A percentile compares a stretch with the other conserved stretches of the same genome.
phyloP scores from a whole-genome alignment of 768 basidiomycete genomes.

The Mycena metata region DNA sequence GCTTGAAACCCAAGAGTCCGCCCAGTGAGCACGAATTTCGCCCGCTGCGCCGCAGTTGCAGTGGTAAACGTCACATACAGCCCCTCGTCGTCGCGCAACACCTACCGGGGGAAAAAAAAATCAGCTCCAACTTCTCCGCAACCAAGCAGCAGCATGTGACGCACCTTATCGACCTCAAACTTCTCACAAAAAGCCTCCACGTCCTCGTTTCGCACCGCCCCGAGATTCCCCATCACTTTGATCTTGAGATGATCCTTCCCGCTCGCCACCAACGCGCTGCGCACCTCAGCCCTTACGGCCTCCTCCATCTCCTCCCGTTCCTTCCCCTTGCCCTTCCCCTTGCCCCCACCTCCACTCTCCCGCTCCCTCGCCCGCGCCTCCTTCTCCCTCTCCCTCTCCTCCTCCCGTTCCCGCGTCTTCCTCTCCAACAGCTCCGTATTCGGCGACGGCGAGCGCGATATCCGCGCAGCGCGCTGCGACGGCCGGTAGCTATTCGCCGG shows the following conservation, averaged over 20 bases:
- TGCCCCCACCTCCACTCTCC: slow-evolving; percentile 21
- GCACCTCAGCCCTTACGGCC: slow-evolving; percentile 52
- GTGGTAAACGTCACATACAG: slow-evolving; percentile 88
- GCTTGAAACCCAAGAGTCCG: slow-evolving; percentile 71
- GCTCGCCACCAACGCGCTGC: slow-evolving; percentile 69
- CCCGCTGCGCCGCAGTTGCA: slow-evolving; percentile 69
- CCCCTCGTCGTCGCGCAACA: slow-evolving; percentile 76
- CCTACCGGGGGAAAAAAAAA: slow-evolving; percentile 57
- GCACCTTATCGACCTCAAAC: slow-evolving; percentile 76
- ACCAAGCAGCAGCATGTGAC: slow-evolving; percentile 43
- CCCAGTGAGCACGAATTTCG: slow-evolving; percentile 71
- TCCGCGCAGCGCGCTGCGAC: too few relatives aligned
- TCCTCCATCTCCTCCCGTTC: slow-evolving; percentile 34
- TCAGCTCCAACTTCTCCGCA: slow-evolving; percentile 1
- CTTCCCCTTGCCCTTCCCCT: slow-evolving; percentile 38
- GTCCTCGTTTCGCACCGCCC: slow-evolving; percentile 73
- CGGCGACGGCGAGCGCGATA: slow-evolving; percentile 25
- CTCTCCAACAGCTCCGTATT: slow-evolving; percentile 72
- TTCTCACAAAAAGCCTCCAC: slow-evolving; percentile 76
- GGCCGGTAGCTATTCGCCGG: slow-evolving; percentile 31
- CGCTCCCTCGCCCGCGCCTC: slow-evolving; percentile 16
- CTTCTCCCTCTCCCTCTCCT: slow-evolving; percentile 54
- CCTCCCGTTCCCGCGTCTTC: slow-evolving; percentile 20
- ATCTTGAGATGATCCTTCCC: slow-evolving; percentile 77
- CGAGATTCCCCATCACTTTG: slow-evolving; percentile 61